These are phyloP conservation scores for Neonectria sp. DNA, from an alignment of 2,329 filamentous ascomycete genomes.

Conservation along the genomic window DNA sequence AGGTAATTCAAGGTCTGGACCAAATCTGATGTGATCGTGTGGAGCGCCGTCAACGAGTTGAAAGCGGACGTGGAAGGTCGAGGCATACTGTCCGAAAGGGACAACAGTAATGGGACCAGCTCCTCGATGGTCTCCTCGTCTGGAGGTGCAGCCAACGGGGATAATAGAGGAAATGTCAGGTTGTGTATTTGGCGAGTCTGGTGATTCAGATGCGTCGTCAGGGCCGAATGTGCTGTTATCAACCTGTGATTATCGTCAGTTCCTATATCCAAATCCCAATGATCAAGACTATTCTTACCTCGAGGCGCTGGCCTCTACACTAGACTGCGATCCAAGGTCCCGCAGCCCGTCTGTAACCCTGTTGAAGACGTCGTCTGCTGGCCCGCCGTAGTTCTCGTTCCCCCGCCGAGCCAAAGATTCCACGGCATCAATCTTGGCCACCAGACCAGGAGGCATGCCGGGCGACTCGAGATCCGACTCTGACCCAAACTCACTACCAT, in stretches of 20 bases:
- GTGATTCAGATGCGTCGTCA: slow-evolving; percentile 81
- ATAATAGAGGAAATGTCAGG: slow-evolving; percentile 79
- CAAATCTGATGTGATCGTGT: slow-evolving; percentile 79
- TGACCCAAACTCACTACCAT: slow-evolving; percentile 82
- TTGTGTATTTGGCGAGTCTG: slow-evolving; percentile 84
- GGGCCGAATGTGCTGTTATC: slow-evolving; percentile 81
- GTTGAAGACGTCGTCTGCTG: slow-evolving; percentile 76
- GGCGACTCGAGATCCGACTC: slow-evolving; percentile 79
- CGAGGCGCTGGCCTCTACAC: slow-evolving; percentile 79
- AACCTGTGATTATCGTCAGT: slow-evolving; percentile 65
- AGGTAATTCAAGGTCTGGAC: slow-evolving; percentile 87
- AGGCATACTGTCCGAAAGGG: slow-evolving; percentile 77
- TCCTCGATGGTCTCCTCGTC: slow-evolving; percentile 77
- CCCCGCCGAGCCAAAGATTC: slow-evolving; percentile 78
- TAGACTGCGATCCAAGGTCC: slow-evolving; percentile 81
- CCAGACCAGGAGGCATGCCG: slow-evolving; percentile 77
- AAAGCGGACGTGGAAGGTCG: slow-evolving; percentile 74
- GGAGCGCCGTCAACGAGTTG: slow-evolving; percentile 77
- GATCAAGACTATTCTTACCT: slow-evolving; percentile 63
- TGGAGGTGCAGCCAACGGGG: slow-evolving; percentile 75
- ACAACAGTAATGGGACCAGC: slow-evolving; percentile 77
- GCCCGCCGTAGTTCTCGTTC: slow-evolving; percentile 76
- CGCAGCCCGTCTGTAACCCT: slow-evolving; percentile 79
- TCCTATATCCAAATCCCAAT: not conserved
- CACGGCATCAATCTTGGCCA: slow-evolving; percentile 80